These are phyloP conservation scores for Leonotis leonurus DNA, from an alignment of 257 asterid genomes.

Conservation along the genomic window DNA sequence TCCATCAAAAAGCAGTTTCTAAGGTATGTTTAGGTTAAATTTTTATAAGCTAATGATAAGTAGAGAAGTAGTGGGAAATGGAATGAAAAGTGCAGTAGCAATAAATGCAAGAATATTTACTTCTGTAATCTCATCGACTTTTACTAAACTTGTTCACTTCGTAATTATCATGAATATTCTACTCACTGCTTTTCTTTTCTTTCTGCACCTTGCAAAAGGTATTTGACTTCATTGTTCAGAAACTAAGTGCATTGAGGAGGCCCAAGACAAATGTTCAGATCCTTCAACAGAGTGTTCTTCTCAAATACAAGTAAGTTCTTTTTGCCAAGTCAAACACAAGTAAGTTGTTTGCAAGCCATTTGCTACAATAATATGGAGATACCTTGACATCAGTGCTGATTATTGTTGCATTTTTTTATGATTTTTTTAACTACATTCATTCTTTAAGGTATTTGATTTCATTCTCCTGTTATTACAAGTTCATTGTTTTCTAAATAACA, in stretches of 20 bases:
- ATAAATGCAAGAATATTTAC: too few species aligned
- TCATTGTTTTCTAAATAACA: not conserved
- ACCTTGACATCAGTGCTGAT: conserved; percentile 5
- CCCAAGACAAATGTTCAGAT: conserved; percentile 99
- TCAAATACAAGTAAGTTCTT: conserved; percentile 83
- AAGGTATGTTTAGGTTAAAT: conserved; percentile 46
- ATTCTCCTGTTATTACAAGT: not conserved
- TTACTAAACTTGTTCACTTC: not conserved
- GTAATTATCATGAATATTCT: not conserved
- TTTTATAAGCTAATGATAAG: conserved; percentile 8
- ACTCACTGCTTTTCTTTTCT: conserved; percentile 12
- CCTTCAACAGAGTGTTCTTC: conserved; percentile 95
- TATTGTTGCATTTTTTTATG: not conserved
- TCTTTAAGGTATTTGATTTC: too few species aligned
- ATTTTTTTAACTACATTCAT: too few species aligned
- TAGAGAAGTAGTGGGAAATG: too few species aligned
- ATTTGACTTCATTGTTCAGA: conserved; percentile 83
- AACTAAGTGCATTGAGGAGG: conserved; percentile 84
- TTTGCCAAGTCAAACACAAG: not conserved
- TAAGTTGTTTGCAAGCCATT: not conserved
- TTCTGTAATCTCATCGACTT: too few species aligned
- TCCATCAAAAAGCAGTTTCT: conserved; percentile 95
- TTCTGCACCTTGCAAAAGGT: conserved; percentile 42
- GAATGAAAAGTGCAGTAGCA: too few species aligned
- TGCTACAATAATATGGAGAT: not conserved